Evolutionary conservation across 139 green algal genomes (phyloP), one percentile per base, ranked within the genome.

Genomic region (Coelastrella sp.): DNA sequence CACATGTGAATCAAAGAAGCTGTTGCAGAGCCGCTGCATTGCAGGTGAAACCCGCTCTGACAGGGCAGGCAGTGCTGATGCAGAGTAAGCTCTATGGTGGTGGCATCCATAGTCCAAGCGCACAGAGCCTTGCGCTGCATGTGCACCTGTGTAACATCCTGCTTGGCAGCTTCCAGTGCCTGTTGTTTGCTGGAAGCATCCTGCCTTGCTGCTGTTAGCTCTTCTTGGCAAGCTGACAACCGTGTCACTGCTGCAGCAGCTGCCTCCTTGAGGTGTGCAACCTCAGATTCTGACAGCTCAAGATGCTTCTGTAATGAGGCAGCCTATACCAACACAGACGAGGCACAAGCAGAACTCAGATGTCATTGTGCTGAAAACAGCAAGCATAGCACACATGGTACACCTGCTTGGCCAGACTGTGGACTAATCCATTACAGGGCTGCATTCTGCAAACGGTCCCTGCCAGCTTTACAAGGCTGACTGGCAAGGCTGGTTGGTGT

Each of bases 281-380:
- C 17, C 40, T 86, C 63, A 15, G 23, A 67, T 35, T 87, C 83
- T 4, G 83, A 34, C 2, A 75, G 72, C 34, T 41, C 35, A 11
- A 88, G 32, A 63, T 88, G 88, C 67, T 78, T 64, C 32, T 86
- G 67, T 32, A 86, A 32, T 13, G 85, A 79, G 5, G 74, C 66
- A 8, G 66, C 64, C 83, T 88, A 84, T 48, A 62, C 4, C 5
- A 48, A 35, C 75, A 71, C 21, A 8, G 53, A 19, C 27, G 5
- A 9, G 7, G 30, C 3, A 9, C 27, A 21, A 34, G 2, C 21
- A 9, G 53, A 9, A 32, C 6, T 32, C 53, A 64, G 48, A 2
- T 57, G 48, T 11, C 17, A 57, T 23, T 15, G 1, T 57, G 48
- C 48, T 15, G 13, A 15, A 15, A 1, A 57, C 48, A 11, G 48